Evolutionary conservation across 768 basidiomycete species (phyloP).

Genomic region (Pholiota microspora): DNA sequence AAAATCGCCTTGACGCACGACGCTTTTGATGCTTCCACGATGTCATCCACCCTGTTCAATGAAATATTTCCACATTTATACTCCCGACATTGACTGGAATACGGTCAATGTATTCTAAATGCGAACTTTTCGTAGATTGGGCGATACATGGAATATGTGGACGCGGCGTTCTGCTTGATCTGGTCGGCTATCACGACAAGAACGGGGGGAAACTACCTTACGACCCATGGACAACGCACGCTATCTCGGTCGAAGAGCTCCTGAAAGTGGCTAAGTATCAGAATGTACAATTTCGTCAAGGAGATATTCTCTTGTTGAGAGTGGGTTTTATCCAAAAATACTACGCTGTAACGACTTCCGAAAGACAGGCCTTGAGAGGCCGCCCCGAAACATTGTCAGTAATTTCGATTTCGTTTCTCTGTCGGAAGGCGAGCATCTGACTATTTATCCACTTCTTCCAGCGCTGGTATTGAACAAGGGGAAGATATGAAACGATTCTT

Average conservation of each 20-base stretch:
- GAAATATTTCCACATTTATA: too few species aligned
- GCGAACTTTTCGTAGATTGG: constrained; percentile 47
- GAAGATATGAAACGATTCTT: constrained; percentile 72
- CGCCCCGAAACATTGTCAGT: constrained; percentile 55
- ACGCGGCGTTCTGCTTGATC: constrained; percentile 64
- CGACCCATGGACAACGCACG: constrained; percentile 60
- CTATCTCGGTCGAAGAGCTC: constrained; percentile 51
- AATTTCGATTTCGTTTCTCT: neutral
- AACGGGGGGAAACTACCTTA: constrained; percentile 44
- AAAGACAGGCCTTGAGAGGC: constrained; percentile 38
- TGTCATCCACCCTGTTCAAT: neutral
- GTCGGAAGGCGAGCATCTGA: neutral
- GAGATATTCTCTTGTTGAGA: constrained; percentile 60
- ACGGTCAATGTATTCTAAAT: too few species aligned
- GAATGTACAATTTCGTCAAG: constrained; percentile 55
- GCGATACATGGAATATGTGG: constrained; percentile 69
- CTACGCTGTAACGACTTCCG: constrained; percentile 37
- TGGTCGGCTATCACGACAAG: constrained; percentile 51
- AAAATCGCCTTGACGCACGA: neutral
- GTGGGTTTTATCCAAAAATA: constrained; percentile 65
- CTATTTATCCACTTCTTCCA: constrained; percentile 20
- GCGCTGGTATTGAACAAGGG: constrained; percentile 66
- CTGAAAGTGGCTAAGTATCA: constrained; percentile 57
- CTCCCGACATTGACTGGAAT: too few species aligned
- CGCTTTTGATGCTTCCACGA: neutral